A percentile compares a stretch with the other conserved stretches of the same genome.
Evolutionary conservation across 495 filamentous ascomycete species (phyloP).

Genomic region (Daldinia vernicosa): DNA sequence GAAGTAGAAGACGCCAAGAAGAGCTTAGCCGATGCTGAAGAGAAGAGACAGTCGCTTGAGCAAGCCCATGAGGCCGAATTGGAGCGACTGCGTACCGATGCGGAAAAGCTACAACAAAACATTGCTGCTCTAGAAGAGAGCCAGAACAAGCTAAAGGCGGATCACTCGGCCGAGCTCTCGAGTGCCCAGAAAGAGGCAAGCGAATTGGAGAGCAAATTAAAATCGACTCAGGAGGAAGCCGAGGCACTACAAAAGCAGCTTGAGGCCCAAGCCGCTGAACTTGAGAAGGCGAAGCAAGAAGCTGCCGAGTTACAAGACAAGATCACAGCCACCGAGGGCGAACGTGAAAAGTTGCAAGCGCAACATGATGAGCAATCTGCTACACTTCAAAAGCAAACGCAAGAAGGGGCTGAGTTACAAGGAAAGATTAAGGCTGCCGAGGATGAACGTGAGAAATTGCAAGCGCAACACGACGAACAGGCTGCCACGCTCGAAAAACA

Average conservation of each 20-base stretch:
- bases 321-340: slow-evolving; percentile 15
- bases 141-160: slow-evolving; percentile 25
- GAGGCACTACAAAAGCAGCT: slow-evolving; percentile 23
- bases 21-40: slow-evolving; percentile 16
- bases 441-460: slow-evolving; percentile 17
- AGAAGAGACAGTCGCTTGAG: slow-evolving; percentile 27
- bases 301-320: slow-evolving; percentile 11
- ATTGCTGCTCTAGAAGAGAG: slow-evolving; percentile 16
- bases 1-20: slow-evolving; percentile 22
- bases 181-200: slow-evolving; percentile 28
- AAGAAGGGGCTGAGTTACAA: slow-evolving; percentile 23
- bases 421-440: slow-evolving; percentile 17
- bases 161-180: slow-evolving; percentile 28
- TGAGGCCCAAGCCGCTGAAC: slow-evolving; percentile 12
- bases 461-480: slow-evolving; percentile 19
- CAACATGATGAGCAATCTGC: slow-evolving; percentile 11
- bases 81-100: slow-evolving; percentile 14
- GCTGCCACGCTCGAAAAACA: slow-evolving; percentile 15
- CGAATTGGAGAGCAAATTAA: slow-evolving; percentile 23
- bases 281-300: slow-evolving; percentile 30
- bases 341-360: slow-evolving; percentile 19
- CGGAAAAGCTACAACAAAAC: slow-evolving; percentile 28
- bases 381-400: slow-evolving; percentile 11
- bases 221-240: slow-evolving; percentile 23
- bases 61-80: slow-evolving; percentile 30